These are phyloP conservation scores for Stropharia rugosoannulata DNA, from an alignment of 768 basidiomycete genomes.

Conservation along the genomic window DNA sequence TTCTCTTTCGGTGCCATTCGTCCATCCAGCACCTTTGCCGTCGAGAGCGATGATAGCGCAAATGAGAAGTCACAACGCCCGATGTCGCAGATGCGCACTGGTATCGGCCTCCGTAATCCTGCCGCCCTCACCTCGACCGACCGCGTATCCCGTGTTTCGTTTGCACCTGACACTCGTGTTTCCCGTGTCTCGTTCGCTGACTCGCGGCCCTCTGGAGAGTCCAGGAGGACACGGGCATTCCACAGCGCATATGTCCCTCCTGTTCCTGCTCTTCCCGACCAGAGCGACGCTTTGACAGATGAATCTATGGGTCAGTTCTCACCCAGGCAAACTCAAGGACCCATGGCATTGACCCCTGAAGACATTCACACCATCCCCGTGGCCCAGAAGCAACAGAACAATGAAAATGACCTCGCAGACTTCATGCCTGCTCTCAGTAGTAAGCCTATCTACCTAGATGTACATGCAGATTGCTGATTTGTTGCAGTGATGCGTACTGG, in stretches of 20 bases:
- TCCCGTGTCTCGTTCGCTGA: conserved; percentile 41
- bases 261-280: conserved; percentile 34
- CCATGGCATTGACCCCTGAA: conserved; percentile 51
- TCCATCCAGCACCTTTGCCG: conserved; percentile 40
- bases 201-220: conserved; percentile 39
- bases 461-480: conserved; percentile 5
- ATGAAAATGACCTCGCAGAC: conserved; percentile 39
- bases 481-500: conserved; percentile 73
- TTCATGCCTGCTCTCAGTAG: conserved; percentile 69
- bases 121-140: conserved; percentile 32
- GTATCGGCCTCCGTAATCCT: conserved; percentile 51
- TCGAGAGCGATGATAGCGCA: conserved; percentile 39
- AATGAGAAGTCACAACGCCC: conserved; percentile 36
- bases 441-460: conserved; percentile 33
- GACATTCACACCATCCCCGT: conserved; percentile 59
- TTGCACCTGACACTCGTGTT: conserved; percentile 54
- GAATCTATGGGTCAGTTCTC: conserved; percentile 23
- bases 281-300: conserved; percentile 16
- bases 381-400: conserved; percentile 21
- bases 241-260: conserved; percentile 42
- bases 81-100: conserved; percentile 48
- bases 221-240: conserved; percentile 37
- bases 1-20: conserved; percentile 64
- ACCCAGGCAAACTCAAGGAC: conserved; percentile 38
- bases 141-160: conserved; percentile 62